Base-by-base conservation (phyloP, 305 asterid species). In the Salvia sclarea region DNA sequence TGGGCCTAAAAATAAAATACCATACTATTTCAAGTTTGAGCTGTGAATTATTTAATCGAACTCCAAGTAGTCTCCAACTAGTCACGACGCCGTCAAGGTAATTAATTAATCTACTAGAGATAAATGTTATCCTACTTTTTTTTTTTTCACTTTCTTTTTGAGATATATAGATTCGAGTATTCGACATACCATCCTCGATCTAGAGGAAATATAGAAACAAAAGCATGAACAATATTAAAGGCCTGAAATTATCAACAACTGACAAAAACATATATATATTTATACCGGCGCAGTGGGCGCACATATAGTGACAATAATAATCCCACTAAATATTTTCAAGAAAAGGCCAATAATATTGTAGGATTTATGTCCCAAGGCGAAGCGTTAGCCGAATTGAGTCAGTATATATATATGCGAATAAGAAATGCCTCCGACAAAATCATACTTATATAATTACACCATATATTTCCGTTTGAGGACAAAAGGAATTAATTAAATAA, bases 341-440 rank as follows among this genome's bases (percentile, higher is more conserved):
- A 58, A 61, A 22, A n/a, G 20, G 5, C 21, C 52, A 38, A 21
- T 61, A 10, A 35, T 35, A 4, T 35, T 37, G 10, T 16, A 35
- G 61, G 59, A 2, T 35, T 7, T 52, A 5, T 37, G 62, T 52
- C 61, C 45, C 33, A 28, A n/a, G n/a, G n/a, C n/a, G n/a, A n/a
- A 41, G 47, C 21, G 17, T 25, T 6, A 61, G 54, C 54, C 44
- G 40, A 28, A 43, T 28, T 1, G 35, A 47, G 45, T 35, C 0
- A 53, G 17, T 20, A 33, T 25, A 18, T 14, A 38, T 17, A 18
- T 14, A 38, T 17, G 49, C 68, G 75, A 56, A 22, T 38, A 28
- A 45, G 5, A 76, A 71, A 44, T 52, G 68, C 61, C 58, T 47
- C 50, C 70, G 55, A 59, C 52, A 61, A 71, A 41, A 66, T 18